Evolutionary conservation across 441 rosid species (phyloP).

Genomic region (Erodium moschatum): DNA sequence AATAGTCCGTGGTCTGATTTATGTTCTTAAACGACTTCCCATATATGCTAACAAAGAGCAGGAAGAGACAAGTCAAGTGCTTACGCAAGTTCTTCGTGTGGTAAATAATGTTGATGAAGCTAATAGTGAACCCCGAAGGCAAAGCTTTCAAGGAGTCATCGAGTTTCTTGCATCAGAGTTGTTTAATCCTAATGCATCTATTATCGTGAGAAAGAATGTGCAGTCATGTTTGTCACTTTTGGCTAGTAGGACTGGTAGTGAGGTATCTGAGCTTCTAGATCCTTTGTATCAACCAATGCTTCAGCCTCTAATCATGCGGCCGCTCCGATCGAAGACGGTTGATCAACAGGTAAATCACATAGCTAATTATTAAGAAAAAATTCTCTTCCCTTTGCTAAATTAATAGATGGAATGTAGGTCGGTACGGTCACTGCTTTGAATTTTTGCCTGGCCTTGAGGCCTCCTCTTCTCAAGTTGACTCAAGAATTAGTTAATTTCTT

Average conservation of each 20-base stretch:
- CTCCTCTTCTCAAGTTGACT: constrained; percentile 92
- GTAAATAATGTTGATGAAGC: constrained; percentile 95
- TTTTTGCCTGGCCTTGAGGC: constrained; percentile 94
- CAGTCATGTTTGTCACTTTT: constrained; percentile 90
- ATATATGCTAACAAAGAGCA: constrained; percentile 86
- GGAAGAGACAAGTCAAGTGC: constrained; percentile 97
- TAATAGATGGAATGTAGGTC: constrained; percentile 43
- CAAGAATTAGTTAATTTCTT: constrained; percentile 85
- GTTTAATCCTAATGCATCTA: constrained; percentile 82
- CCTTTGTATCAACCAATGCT: constrained; percentile 82
- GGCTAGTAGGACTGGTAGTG: constrained; percentile 98
- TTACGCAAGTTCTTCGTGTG: constrained; percentile 90
- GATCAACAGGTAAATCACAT: constrained; percentile 78
- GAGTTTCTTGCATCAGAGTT: constrained; percentile 88
- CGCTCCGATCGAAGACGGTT: constrained; percentile 81
- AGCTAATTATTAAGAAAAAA: constrained; percentile 17
- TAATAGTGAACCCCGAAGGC: constrained; percentile 78
- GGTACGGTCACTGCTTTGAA: constrained; percentile 94
- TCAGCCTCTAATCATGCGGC: constrained; percentile 83
- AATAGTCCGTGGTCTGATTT: constrained; percentile 75
- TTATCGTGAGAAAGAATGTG: constrained; percentile 82
- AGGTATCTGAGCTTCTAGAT: constrained; percentile 91
- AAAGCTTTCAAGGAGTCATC: constrained; percentile 85
- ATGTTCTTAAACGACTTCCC: constrained; percentile 92
- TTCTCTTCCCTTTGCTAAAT: constrained; percentile 25